Evolutionary conservation across 1,284 basidiomycete species (phyloP), one percentile per base, ranked within the genome.

Genomic region (Sparassis latifolia): DNA sequence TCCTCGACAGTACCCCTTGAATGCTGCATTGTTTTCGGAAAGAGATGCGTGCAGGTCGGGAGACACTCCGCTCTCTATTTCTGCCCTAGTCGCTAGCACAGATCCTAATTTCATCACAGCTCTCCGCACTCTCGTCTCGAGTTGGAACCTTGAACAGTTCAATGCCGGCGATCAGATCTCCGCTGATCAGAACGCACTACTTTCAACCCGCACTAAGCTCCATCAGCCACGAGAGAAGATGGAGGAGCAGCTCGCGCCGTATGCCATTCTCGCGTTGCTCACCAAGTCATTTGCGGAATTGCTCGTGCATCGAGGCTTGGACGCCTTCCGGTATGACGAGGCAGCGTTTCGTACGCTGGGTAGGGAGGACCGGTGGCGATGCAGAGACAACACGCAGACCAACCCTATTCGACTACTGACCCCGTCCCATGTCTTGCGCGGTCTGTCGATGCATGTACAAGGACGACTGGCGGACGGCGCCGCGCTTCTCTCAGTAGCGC

Each of bases 211-310:
- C 37, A 45, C 50, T 33, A 47, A 39, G 10, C 38, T 38, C 35
- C 44, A 29, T 33, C 40, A 12, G 30, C 33, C 59, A 33, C 60
- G 60, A 41, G 50, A 49, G 4, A 59, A 64, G 28, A 59, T 75
- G 7, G 68, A 74, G 20, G 57, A 58, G 4, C 56, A 58, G n/a
- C 64, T 81, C 5, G 72, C 72, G 28, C 72, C 78, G 7, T 64
- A 68, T 51, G 77, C 76, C 3, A 52, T 75, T 33, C 63, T 83
- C 30, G 66, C 75, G 7, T 55, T 77, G 12, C 59, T 66, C 7
- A 60, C 70, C 31, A 66, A 67, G 52, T 57, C 50, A 7, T 41
- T 65, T 32, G 53, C 61, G 32, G 55, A 55, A 9, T 48, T 57
- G 30, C 54, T 66, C 39, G 51, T 63, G n/a, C 49, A 46, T 10